These are phyloP conservation scores for Xylariales sp. DNA, from an alignment of 2,329 filamentous ascomycete species.

Conservation along the genomic window DNA sequence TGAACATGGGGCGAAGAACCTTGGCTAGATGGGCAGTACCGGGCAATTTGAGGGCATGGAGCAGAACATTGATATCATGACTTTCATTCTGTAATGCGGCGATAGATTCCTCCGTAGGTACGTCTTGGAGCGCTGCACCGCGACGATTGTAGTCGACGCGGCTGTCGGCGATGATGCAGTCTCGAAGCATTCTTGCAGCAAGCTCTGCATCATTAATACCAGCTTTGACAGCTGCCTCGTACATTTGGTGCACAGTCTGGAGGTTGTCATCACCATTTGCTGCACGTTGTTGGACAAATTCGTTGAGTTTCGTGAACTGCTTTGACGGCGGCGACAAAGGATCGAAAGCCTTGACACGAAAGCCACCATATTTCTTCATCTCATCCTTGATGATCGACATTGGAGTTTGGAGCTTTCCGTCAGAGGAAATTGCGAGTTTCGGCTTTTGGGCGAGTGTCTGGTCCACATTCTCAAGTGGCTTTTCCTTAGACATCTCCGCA, in stretches of 20 bases:
- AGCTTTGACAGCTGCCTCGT: conserved; percentile 20
- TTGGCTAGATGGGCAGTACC: background rate
- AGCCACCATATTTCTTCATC: conserved; percentile 20
- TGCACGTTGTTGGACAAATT: conserved; percentile 19
- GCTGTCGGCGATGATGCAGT: conserved; percentile 22
- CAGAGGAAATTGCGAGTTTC: background rate
- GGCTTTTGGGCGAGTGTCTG: background rate
- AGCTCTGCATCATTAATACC: conserved; percentile 20
- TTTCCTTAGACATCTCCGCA: conserved; percentile 1
- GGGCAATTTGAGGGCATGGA: conserved; percentile 2
- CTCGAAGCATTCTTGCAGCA: conserved; percentile 18
- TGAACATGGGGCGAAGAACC: conserved; percentile 3
- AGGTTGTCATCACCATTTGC: conserved; percentile 20
- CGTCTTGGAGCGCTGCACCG: conserved; percentile 20
- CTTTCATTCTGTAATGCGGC: conserved; percentile 19
- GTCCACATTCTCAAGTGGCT: background rate
- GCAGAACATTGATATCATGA: conserved; percentile 13
- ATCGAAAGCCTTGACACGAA: conserved; percentile 14
- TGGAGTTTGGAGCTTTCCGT: background rate
- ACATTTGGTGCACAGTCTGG: conserved; percentile 21
- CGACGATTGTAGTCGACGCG: conserved; percentile 11
- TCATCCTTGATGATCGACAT: conserved; percentile 10
- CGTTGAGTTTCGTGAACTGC: conserved; percentile 17
- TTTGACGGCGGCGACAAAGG: conserved; percentile 9
- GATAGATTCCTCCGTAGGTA: conserved; percentile 24